phyloP scores from a whole-genome alignment of 306 rosid species.

The Rosa lucieae region DNA sequence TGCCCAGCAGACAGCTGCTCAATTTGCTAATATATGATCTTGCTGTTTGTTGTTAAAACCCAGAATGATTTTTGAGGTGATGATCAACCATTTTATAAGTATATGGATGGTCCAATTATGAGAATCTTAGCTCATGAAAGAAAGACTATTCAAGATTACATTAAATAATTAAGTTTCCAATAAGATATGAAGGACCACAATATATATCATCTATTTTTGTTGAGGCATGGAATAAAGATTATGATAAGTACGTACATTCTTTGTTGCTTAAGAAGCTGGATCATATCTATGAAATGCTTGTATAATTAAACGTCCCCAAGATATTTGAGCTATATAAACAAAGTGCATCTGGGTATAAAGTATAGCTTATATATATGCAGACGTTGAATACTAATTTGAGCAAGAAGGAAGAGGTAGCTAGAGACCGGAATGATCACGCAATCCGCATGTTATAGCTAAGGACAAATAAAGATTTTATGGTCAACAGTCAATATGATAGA shows the following conservation, averaged over 20 bases:
- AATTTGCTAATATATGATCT: slow-evolving; percentile 19
- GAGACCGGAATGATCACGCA: slow-evolving; percentile 9
- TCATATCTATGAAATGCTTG: background rate
- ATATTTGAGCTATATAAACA: slow-evolving; percentile 26
- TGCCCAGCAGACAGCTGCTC: slow-evolving; percentile 39
- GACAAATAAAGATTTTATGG: slow-evolving; percentile 1
- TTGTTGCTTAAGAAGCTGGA: slow-evolving; percentile 15
- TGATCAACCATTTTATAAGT: slow-evolving; percentile 1
- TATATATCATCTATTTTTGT: background rate
- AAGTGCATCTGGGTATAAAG: slow-evolving; percentile 17
- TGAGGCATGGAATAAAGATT: slow-evolving; percentile 10
- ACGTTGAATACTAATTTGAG: background rate
- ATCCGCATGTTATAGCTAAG: background rate
- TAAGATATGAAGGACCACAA: slow-evolving; percentile 25
- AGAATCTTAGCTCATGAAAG: slow-evolving; percentile 32
- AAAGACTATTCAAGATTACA: slow-evolving; percentile 17
- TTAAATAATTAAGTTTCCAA: background rate
- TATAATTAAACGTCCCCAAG: slow-evolving; percentile 24
- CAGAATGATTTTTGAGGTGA: slow-evolving; percentile 6
- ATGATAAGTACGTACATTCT: slow-evolving; percentile 13
- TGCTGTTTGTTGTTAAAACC: background rate
- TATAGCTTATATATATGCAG: background rate
- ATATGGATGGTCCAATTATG: slow-evolving; percentile 8
- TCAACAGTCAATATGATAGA: slow-evolving; percentile 20
- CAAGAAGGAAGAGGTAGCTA: background rate